A percentile compares a stretch with the other conserved stretches of the same genome.
Conservation (phyloP, 1,139 yeast genomes). For the Taphrina wiesneri region DNA sequence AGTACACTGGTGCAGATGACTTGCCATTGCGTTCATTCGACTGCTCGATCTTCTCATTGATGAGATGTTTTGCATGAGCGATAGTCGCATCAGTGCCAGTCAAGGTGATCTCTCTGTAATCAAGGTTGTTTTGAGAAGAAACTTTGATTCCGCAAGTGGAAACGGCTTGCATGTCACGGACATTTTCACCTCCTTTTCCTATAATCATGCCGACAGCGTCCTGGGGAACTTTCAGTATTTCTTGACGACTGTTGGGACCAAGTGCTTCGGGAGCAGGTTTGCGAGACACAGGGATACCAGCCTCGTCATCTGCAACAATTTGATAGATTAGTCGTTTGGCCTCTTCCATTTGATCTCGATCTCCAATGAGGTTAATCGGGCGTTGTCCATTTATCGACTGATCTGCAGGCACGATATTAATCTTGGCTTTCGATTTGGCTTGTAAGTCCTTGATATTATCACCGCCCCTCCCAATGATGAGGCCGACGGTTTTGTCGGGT, state of each 20-base stretch:
- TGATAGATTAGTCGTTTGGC: slow-evolving; percentile 36
- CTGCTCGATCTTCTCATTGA: slow-evolving; percentile 32
- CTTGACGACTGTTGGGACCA: slow-evolving; percentile 27
- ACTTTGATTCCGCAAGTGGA: slow-evolving; percentile 34
- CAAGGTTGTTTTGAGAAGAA: slow-evolving; percentile 21
- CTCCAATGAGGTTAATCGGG: slow-evolving; percentile 37
- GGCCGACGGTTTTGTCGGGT: slow-evolving; percentile 39
- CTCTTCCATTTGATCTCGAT: slow-evolving; percentile 33
- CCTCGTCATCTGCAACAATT: slow-evolving; percentile 36
- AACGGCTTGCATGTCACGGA: slow-evolving; percentile 33
- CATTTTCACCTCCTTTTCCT: slow-evolving; percentile 36
- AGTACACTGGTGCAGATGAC: background rate
- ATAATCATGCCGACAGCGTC: slow-evolving; percentile 37
- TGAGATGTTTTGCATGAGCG: slow-evolving; percentile 33
- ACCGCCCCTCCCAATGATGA: slow-evolving; percentile 40
- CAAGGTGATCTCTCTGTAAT: slow-evolving; percentile 33
- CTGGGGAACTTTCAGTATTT: slow-evolving; percentile 28
- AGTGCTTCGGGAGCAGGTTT: slow-evolving; percentile 30
- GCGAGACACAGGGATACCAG: slow-evolving; percentile 27
- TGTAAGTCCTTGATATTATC: slow-evolving; percentile 39
- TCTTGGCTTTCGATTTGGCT: slow-evolving; percentile 35
- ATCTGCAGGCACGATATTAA: slow-evolving; percentile 37
- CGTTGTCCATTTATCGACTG: slow-evolving; percentile 37
- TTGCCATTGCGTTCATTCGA: slow-evolving; percentile 19
- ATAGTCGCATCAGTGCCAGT: slow-evolving; percentile 35